Conservation (phyloP, 768 basidiomycete species). For the Vishniacozyma victoriae region DNA sequence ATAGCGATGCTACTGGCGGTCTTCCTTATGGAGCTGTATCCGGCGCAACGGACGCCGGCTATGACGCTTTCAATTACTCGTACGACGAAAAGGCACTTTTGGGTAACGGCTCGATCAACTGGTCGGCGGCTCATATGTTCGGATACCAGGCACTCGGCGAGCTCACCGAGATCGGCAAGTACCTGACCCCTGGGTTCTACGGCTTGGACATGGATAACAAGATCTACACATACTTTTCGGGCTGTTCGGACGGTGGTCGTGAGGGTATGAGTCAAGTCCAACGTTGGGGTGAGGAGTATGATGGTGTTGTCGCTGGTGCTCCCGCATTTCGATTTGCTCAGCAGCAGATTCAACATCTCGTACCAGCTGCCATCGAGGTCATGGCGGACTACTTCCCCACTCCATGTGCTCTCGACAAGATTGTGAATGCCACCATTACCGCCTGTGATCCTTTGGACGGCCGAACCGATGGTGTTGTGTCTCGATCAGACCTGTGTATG, state of each 20-base stretch:
- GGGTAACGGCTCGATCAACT: slow-evolving; percentile 9
- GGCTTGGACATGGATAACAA: slow-evolving; percentile 2
- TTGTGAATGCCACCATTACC: slow-evolving; percentile 6
- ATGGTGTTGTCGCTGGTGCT: slow-evolving; percentile 10
- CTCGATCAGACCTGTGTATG: slow-evolving; percentile 13
- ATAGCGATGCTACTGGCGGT: slow-evolving; percentile 2
- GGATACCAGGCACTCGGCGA: slow-evolving; percentile 9
- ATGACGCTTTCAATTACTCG: neutral
- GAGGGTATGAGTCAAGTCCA: slow-evolving; percentile 9
- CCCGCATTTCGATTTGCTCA: slow-evolving; percentile 10
- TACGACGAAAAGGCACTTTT: slow-evolving; percentile 1
- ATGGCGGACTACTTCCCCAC: slow-evolving; percentile 3
- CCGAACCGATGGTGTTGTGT: slow-evolving; percentile 10
- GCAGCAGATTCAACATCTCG: slow-evolving; percentile 6
- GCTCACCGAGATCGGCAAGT: slow-evolving; percentile 10
- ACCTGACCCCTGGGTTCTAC: slow-evolving; percentile 7
- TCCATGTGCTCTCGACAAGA: slow-evolving; percentile 7
- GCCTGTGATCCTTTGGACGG: slow-evolving; percentile 13
- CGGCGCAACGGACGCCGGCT: slow-evolving; percentile 10
- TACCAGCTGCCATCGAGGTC: neutral
- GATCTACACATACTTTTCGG: slow-evolving; percentile 8
- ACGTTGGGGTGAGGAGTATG: slow-evolving; percentile 8
- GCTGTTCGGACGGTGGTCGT: slow-evolving; percentile 15
- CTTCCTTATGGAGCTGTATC: slow-evolving; percentile 7
- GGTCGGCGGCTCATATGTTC: slow-evolving; percentile 3